These are phyloP conservation scores for Albifimbria verrucaria DNA, from an alignment of 2,329 filamentous ascomycete species.

Conservation along the genomic window DNA sequence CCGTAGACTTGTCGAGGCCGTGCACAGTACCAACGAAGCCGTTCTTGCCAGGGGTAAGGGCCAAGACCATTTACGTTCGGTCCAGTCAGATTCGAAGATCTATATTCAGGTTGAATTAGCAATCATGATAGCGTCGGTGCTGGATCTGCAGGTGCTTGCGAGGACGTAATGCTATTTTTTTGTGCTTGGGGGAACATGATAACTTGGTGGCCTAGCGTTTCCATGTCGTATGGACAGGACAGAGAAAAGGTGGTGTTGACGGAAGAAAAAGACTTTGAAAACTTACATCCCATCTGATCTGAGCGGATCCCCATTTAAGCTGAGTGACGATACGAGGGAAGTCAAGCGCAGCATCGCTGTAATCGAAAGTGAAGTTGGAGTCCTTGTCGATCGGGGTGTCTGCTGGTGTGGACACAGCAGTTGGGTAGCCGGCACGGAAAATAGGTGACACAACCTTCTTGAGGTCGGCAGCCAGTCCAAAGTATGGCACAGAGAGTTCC, in stretches of 20 bases:
- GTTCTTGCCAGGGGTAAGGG: neutral
- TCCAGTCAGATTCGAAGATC: neutral
- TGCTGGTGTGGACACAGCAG: neutral
- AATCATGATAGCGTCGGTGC: too few species aligned
- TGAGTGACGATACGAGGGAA: neutral
- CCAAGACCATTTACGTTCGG: neutral
- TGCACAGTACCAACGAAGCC: neutral
- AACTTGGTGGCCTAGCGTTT: too few species aligned
- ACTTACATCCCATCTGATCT: neutral
- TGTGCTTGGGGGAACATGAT: too few species aligned
- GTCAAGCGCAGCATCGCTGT: neutral
- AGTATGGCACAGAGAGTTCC: slow-evolving; percentile 27
- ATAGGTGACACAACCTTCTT: slow-evolving; percentile 1
- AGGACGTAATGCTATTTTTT: too few species aligned
- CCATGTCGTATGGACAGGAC: too few species aligned
- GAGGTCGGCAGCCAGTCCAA: slow-evolving; percentile 12
- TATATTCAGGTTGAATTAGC: neutral
- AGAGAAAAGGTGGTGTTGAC: too few species aligned
- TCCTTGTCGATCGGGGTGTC: neutral
- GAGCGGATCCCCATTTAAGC: neutral
- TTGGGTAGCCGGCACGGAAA: neutral
- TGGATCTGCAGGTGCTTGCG: too few species aligned
- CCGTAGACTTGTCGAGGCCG: slow-evolving; percentile 1
- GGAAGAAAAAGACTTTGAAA: too few species aligned
- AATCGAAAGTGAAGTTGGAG: neutral